These are phyloP conservation scores for Phytophthora pinifolia DNA, from an alignment of 352 stramenopile genomes.

Conservation along the genomic window DNA sequence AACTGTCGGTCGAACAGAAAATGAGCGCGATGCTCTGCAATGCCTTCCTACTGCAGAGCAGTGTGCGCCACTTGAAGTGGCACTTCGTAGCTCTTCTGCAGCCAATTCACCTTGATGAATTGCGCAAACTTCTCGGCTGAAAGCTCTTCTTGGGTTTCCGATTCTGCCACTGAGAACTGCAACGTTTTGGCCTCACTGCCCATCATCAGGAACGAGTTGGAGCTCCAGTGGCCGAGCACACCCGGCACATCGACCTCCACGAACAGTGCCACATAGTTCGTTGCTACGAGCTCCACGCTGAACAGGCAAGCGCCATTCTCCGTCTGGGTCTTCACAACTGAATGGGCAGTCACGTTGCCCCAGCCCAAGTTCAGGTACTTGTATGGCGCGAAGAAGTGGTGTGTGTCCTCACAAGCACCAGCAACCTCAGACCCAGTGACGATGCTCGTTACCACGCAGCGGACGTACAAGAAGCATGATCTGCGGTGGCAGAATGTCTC, in stretches of 20 bases:
- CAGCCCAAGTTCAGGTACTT: constrained; percentile 56
- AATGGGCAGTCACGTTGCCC: constrained; percentile 30
- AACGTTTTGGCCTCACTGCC: constrained; percentile 53
- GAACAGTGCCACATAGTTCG: constrained; percentile 69
- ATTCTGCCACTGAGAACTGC: constrained; percentile 38
- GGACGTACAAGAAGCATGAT: constrained; percentile 62
- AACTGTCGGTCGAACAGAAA: constrained; percentile 13
- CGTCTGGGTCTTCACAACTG: constrained; percentile 13
- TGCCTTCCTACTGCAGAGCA: constrained; percentile 9
- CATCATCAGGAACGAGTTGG: constrained; percentile 79
- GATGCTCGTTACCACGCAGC: constrained; percentile 23
- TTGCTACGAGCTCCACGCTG: constrained; percentile 48
- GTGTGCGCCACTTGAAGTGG: background rate
- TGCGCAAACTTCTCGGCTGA: constrained; percentile 37
- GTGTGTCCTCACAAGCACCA: constrained; percentile 41
- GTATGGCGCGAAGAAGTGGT: constrained; percentile 72
- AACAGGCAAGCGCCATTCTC: constrained; percentile 22
- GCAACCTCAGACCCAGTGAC: background rate
- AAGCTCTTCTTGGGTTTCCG: constrained; percentile 12
- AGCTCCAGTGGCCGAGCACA: constrained; percentile 64
- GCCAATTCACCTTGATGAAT: constrained; percentile 54
- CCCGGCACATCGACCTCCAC: constrained; percentile 58
- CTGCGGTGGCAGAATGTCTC: constrained; percentile 39
- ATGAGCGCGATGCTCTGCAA: constrained; percentile 9
- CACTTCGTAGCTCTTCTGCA: constrained; percentile 79